Percentiles rank a stretch among this genome's conserved stretches.
These are phyloP conservation scores for barrel medic (Medicago truncatula) DNA, from an alignment of 306 rosid genomes.

Conservation along the genomic window DNA sequence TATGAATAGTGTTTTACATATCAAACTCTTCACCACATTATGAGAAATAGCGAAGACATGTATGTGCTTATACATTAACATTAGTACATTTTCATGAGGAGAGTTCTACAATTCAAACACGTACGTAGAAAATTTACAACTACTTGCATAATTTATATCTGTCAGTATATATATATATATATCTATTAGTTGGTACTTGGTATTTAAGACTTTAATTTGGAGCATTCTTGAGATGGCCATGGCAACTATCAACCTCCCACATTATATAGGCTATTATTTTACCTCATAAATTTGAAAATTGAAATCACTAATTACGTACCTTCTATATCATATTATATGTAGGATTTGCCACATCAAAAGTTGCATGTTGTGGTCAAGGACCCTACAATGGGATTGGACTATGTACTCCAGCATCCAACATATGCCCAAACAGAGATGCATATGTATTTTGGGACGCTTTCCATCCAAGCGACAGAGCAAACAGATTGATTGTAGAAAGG, in stretches of 20 bases:
- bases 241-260: neutral
- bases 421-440: slow-evolving; percentile 54
- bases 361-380: slow-evolving; percentile 70
- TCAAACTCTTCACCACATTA: neutral
- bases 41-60: slow-evolving; percentile 6
- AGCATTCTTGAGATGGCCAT: slow-evolving; percentile 13
- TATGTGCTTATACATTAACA: neutral
- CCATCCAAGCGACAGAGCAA: slow-evolving; percentile 61
- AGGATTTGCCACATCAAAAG: slow-evolving; percentile 59
- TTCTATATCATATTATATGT: neutral
- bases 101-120: neutral
- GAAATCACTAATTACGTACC: neutral
- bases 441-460: slow-evolving; percentile 62
- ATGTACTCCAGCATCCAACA: slow-evolving; percentile 50
- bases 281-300: neutral
- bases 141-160: neutral
- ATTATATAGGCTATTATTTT: slow-evolving; percentile 6
- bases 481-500: slow-evolving; percentile 46
- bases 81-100: slow-evolving; percentile 5
- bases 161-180: neutral
- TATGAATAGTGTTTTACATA: neutral
- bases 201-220: slow-evolving; percentile 25
- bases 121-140: neutral
- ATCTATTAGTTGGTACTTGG: neutral
- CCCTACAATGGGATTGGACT: slow-evolving; percentile 61